phyloP scores from a whole-genome alignment of 106 monocot species.

The Dendrobium catenatum region DNA sequence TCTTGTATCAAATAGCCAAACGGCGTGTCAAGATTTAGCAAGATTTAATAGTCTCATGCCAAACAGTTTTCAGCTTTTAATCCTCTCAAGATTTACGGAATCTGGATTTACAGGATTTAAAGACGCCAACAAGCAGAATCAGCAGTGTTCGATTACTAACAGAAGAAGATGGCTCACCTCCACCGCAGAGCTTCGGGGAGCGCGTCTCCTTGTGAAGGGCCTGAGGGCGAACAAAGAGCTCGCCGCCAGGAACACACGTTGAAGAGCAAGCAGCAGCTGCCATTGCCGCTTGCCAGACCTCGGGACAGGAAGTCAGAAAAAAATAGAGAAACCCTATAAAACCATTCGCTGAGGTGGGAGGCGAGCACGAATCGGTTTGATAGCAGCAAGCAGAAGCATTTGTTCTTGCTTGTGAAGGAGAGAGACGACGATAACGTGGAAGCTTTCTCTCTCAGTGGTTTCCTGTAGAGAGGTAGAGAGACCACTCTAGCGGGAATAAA shows the following conservation, averaged over 20 bases:
- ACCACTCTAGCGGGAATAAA: no score
- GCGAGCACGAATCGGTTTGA: neutral
- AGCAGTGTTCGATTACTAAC: neutral
- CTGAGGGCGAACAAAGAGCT: neutral
- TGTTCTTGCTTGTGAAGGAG: neutral
- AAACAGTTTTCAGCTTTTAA: no score
- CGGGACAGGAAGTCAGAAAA: neutral
- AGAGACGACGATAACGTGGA: no score
- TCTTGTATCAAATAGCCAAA: no score
- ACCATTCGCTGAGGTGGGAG: neutral
- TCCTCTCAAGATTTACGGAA: no score
- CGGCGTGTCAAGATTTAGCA: no score
- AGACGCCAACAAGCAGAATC: neutral
- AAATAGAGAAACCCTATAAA: neutral
- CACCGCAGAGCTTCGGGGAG: neutral
- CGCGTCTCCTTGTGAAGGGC: neutral
- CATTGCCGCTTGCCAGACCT: slow-evolving; percentile 1
- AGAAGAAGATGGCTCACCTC: neutral
- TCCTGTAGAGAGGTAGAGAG: neutral
- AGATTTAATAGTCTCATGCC: no score
- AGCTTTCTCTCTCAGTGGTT: no score
- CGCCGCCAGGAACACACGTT: neutral
- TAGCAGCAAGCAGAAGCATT: neutral
- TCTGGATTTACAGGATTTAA: no score
- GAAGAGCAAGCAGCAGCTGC: slow-evolving; percentile 1